phyloP scores from a whole-genome alignment of 1,284 basidiomycete species.

The Peniophora sp. region DNA sequence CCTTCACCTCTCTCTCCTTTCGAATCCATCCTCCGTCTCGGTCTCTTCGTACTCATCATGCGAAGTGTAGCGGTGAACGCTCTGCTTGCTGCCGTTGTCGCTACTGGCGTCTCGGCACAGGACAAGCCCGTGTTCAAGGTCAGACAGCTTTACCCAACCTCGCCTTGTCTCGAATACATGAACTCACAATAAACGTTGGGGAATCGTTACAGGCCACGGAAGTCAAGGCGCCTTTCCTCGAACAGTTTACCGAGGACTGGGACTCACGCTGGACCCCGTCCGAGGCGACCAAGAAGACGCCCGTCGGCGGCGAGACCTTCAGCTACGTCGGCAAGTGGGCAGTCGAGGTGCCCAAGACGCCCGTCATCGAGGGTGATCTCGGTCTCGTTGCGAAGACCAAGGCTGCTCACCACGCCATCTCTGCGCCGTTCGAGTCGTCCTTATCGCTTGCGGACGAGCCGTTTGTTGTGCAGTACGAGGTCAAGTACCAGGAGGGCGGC shows the following conservation, averaged over 20 bases:
- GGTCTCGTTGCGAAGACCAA: slow-evolving; percentile 91
- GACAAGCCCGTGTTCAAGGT: slow-evolving; percentile 63
- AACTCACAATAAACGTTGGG: slow-evolving; percentile 8
- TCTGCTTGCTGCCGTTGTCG: slow-evolving; percentile 52
- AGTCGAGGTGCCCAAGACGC: slow-evolving; percentile 78
- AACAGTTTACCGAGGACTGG: slow-evolving; percentile 95
- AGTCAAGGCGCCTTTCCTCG: slow-evolving; percentile 90
- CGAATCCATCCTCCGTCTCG: slow-evolving; percentile 28
- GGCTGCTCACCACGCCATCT: slow-evolving; percentile 96
- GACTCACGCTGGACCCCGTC: slow-evolving; percentile 91
- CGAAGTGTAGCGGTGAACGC: slow-evolving; percentile 77
- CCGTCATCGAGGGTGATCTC: slow-evolving; percentile 76
- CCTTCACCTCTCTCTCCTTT: slow-evolving; percentile 12
- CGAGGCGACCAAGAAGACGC: slow-evolving; percentile 95
- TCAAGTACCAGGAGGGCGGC: slow-evolving; percentile 98
- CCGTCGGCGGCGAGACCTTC: slow-evolving; percentile 89
- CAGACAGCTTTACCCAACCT: slow-evolving; percentile 21
- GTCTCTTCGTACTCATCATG: slow-evolving; percentile 70
- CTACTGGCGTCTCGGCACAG: slow-evolving; percentile 47
- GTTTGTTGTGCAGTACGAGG: slow-evolving; percentile 97
- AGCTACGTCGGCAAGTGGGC: slow-evolving; percentile 97
- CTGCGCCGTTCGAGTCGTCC: slow-evolving; percentile 76
- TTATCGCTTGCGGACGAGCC: slow-evolving; percentile 85
- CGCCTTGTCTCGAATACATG: neutral
- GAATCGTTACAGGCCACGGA: slow-evolving; percentile 53